Percentiles rank a stretch among this genome's conserved stretches.
Evolutionary conservation across 768 basidiomycete species (phyloP).

Genomic region (Lactifluus piperatus): DNA sequence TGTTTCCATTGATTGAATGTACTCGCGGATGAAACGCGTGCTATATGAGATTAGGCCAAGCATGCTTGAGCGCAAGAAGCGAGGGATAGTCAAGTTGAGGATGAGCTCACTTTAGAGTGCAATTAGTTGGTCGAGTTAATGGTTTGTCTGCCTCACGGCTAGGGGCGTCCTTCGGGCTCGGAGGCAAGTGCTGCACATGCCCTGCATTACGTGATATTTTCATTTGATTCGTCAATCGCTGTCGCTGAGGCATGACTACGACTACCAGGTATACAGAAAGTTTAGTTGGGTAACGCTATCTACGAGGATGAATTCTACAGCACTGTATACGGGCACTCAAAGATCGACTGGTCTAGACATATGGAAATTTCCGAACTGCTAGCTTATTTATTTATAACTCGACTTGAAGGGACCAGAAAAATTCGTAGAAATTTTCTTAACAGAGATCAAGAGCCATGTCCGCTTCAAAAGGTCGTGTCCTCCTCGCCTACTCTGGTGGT

Average conservation of each 20-base stretch:
- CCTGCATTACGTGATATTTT: too few species aligned
- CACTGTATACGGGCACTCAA: too few species aligned
- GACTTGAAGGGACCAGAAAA: background rate
- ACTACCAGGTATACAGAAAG: too few species aligned
- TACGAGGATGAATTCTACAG: too few species aligned
- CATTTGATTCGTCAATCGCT: too few species aligned
- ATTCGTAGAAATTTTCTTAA: too few species aligned
- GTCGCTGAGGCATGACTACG: too few species aligned
- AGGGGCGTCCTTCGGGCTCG: too few species aligned
- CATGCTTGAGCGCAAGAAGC: background rate
- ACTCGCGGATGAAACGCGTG: background rate
- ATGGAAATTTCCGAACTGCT: background rate
- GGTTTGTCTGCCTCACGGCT: background rate
- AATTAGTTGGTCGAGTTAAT: background rate
- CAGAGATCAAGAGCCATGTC: conserved; percentile 30
- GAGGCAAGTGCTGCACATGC: too few species aligned
- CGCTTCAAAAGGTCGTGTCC: conserved; percentile 66
- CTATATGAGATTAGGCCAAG: background rate
- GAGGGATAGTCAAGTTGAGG: background rate
- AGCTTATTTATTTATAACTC: background rate
- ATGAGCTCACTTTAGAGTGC: background rate
- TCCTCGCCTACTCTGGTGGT: conserved; percentile 97
- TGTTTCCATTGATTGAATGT: conserved; percentile 6
- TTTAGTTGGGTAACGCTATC: too few species aligned
- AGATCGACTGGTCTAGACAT: background rate